Evolutionary conservation across 2,329 filamentous ascomycete species (phyloP), one percentile per base, ranked within the genome.

Genomic region (Trichoderma sp.): DNA sequence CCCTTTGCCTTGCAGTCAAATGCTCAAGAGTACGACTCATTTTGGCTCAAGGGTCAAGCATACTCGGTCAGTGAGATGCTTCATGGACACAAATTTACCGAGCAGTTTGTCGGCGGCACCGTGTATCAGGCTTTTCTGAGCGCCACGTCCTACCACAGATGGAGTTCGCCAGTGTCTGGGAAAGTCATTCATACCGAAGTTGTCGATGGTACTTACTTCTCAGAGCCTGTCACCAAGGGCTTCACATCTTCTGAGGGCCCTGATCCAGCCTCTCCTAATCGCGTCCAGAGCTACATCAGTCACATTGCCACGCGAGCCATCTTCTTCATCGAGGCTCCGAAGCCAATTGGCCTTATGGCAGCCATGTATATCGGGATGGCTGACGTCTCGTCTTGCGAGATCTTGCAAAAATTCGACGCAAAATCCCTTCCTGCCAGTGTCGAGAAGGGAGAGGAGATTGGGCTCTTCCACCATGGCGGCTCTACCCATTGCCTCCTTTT

Each of bases 381-480:
- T 6, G 91, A 93, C 78, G 90, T 93, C 6, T 89, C 86, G 57
- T 90, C 90, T 0, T 92, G 90, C 76, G 85, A 86, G 70, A 79
- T 93, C 17, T 81, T 82, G 55, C 28, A 71, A 3, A 76, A 70
- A 26, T 77, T 76, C 68, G 71, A 20, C 2, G 12, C 13, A 8
- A 23, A 11, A 61, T 72, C 15, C 2, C 6, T 3, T 71, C 76
- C 2, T 7, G 15, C 1, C 0, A 28, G 6, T 9, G 67, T 69
- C 11, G 67, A 69, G 4, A 93, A 93, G 82, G 91, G 91, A 8
- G 88, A 93, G 17, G 82, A 92, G 80, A 82, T 90, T 34, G 91
- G 91, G 36, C 92, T 92, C 90, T 93, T 93, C 80, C 91, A 93
- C 77, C 92, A 90, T 76, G 91, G 91, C 23, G 91, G 91, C 1